Base-by-base conservation (phyloP, 768 basidiomycete species). In the Pholiota microspora region DNA sequence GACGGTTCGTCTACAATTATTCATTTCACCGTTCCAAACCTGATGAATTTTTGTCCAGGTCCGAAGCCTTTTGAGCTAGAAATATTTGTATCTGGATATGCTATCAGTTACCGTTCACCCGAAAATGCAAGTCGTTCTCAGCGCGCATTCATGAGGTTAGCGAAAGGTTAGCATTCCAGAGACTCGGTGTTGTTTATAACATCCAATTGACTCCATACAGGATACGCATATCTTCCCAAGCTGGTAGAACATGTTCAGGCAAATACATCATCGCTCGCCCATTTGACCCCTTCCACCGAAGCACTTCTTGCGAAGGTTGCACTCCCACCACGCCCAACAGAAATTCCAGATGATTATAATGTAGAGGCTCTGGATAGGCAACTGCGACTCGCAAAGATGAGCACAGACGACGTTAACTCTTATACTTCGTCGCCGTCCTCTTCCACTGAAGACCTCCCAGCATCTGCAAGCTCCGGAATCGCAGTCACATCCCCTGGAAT, bases 51-150 rank as follows among this genome's bases (percentile, higher is more conserved):
- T 45, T 24, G 24, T 27, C 9, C 40, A 65, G 65, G 53, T 6
- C 64, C 65, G n/a, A 53, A 58, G 38, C 69, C 82, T 3, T 94
- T 92, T 60, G 83, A 86, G 49, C 68, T 94, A 3, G 84, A 88
- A 38, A 71, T 93, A 0, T 87, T 83, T 45, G 74, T 92, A 7
- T 89, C 91, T 12, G 94, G 93, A 0, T 92, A 84, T 60, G 91
- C 88, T 0, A 77, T 84, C 13, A 81, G 76, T 45, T 73, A 82
- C 38, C 79, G 82, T 38, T 74, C 81, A 0, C 76, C 82, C 2
- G 85, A 85, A 50, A 71, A 77, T 40, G 79, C 84, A 1, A 85
- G 84, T 52, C 84, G 92, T 4, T 82, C 90, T 1, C 92, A 94
- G 56, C 78, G 81, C 12, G 83, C 89, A 1, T 89, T 95, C 60